Percentiles rank a stretch among this genome's conserved stretches.
Conservation (phyloP, 352 stramenopile genomes). For the Aphanomyces invadans region DNA sequence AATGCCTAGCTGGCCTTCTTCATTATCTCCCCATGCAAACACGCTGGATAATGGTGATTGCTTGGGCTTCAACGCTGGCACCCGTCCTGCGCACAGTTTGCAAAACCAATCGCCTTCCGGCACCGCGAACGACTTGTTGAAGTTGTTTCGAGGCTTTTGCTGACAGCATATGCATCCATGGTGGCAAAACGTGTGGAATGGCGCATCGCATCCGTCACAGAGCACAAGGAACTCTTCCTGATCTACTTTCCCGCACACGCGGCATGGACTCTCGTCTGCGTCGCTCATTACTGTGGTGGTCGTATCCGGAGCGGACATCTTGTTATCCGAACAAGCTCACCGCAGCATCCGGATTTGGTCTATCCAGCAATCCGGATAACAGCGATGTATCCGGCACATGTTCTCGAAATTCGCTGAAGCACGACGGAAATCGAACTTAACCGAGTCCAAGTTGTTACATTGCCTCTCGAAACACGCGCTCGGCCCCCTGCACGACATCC, state of each 20-base stretch:
- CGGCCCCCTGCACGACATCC: too few species aligned
- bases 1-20: conserved; percentile 68
- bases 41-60: conserved; percentile 44
- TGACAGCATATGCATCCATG: conserved; percentile 69
- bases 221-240: conserved; percentile 72
- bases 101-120: conserved; percentile 81
- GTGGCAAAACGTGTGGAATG: conserved; percentile 69
- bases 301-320: background rate
- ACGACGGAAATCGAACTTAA: too few species aligned
- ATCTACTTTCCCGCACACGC: conserved; percentile 67
- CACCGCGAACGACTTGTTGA: conserved; percentile 61
- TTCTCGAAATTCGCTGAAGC: too few species aligned
- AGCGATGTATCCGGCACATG: background rate
- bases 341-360: conserved; percentile 4
- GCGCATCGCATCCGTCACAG: conserved; percentile 68
- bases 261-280: conserved; percentile 45
- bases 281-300: conserved; percentile 32
- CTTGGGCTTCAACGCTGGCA: conserved; percentile 36
- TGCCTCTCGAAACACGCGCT: too few species aligned
- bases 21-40: conserved; percentile 70
- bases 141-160: conserved; percentile 68
- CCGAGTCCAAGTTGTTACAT: too few species aligned
- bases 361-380: background rate
- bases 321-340: too few species aligned
- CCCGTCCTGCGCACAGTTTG: conserved; percentile 70